phyloP scores from a whole-genome alignment of 805 yeast species.

The Yamadazyma kitorensis region DNA sequence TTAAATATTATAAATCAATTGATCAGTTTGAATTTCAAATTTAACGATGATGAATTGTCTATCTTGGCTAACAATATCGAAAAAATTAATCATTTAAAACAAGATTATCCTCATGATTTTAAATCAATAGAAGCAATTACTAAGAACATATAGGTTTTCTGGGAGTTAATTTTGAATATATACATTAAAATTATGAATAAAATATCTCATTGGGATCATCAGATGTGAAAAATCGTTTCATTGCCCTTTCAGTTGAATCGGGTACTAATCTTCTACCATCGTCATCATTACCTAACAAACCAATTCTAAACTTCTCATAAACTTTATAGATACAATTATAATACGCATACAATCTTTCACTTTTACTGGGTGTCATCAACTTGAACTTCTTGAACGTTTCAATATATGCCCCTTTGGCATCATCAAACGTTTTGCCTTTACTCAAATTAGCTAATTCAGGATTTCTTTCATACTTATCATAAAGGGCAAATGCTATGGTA shows the following conservation, averaged over 20 bases:
- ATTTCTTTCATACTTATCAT: slow-evolving; percentile 56
- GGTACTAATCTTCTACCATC: slow-evolving; percentile 48
- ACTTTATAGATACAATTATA: slow-evolving; percentile 39
- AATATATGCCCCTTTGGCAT: slow-evolving; percentile 42
- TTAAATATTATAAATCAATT: slow-evolving; percentile 50
- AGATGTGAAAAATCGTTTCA: slow-evolving; percentile 48
- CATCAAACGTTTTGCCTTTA: slow-evolving; percentile 51
- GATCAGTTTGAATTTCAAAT: slow-evolving; percentile 40
- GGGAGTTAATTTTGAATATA: neutral
- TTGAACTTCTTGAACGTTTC: slow-evolving; percentile 57
- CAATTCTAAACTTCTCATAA: slow-evolving; percentile 22
- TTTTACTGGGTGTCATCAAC: slow-evolving; percentile 51
- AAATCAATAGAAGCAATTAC: slow-evolving; percentile 46
- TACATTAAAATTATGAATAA: slow-evolving; percentile 2
- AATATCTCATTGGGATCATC: slow-evolving; percentile 48
- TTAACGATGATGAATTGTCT: slow-evolving; percentile 41
- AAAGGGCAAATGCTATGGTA: slow-evolving; percentile 49
- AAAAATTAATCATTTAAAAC: slow-evolving; percentile 40
- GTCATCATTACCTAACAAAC: slow-evolving; percentile 35
- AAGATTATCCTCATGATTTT: slow-evolving; percentile 53
- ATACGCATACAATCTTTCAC: slow-evolving; percentile 41
- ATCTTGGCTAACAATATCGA: slow-evolving; percentile 25
- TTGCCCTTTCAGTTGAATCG: slow-evolving; percentile 46
- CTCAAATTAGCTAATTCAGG: slow-evolving; percentile 55
- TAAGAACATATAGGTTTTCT: slow-evolving; percentile 1